phyloP scores from a whole-genome alignment of 495 filamentous ascomycete species.

The Penicillium parvum region DNA sequence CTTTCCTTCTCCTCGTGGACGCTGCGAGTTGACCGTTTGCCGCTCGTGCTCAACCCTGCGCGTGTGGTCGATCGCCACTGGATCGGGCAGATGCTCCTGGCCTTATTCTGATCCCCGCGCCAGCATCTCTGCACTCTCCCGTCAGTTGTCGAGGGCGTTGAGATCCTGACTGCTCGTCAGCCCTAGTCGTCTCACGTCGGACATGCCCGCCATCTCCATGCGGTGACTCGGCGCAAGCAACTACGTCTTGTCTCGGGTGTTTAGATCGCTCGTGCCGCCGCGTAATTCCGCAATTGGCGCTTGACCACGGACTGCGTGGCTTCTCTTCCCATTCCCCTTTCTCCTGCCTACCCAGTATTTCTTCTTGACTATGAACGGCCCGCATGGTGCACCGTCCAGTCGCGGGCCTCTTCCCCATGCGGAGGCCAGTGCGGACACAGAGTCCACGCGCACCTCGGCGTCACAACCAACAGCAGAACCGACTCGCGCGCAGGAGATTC shows the following conservation, averaged over 20 bases:
- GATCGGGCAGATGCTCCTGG: slow-evolving; percentile 23
- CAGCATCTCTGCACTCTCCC: slow-evolving; percentile 10
- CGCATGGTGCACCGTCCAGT: slow-evolving; percentile 9
- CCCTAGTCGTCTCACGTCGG: slow-evolving; percentile 10
- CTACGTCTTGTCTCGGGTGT: slow-evolving; percentile 12
- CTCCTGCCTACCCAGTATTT: background rate
- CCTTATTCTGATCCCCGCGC: slow-evolving; percentile 5
- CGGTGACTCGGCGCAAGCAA: slow-evolving; percentile 20
- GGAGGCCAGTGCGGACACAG: slow-evolving; percentile 19
- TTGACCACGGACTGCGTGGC: slow-evolving; percentile 13
- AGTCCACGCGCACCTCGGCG: slow-evolving; percentile 12
- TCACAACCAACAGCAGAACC: slow-evolving; percentile 5
- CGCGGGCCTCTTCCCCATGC: slow-evolving; percentile 20
- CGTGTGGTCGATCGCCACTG: slow-evolving; percentile 27
- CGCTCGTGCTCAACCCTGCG: slow-evolving; percentile 28
- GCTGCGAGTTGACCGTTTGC: slow-evolving; percentile 14
- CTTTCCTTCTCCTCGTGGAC: background rate
- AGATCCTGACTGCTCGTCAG: slow-evolving; percentile 17
- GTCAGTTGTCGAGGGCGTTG: slow-evolving; percentile 8
- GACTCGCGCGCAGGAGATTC: slow-evolving; percentile 8
- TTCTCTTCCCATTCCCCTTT: slow-evolving; percentile 1
- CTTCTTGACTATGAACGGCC: slow-evolving; percentile 20
- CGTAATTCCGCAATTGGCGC: slow-evolving; percentile 17
- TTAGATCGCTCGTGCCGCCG: slow-evolving; percentile 18
- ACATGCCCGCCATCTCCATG: slow-evolving; percentile 15